Evolutionary conservation across 306 rosid species (phyloP), one percentile per base, ranked within the genome.

Genomic region (Quercus ilex): DNA sequence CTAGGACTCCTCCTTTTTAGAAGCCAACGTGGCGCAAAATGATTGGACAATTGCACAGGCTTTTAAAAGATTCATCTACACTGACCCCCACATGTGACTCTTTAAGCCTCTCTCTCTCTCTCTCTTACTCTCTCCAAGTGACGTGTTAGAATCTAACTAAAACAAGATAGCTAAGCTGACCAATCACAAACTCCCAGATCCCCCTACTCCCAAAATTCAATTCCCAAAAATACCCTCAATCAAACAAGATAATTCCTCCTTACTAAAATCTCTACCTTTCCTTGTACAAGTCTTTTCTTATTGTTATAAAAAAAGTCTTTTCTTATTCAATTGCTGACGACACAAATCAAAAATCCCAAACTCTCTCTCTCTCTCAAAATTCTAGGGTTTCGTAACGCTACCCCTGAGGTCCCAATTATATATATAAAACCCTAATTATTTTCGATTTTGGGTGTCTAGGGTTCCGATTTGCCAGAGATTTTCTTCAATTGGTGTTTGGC

Each of bases 301-400:
- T 23, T 23, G 23, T 23, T 23, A 23, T 23, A 23, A 23, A 23
- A 23, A 23, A 23, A 67, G 73, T 83, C 77, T 58, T 74, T 17
- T 76, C 12, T 38, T 38, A 5, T 75, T 74, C 75, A 30, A 74
- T 73, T 80, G 77, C 69, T 76, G 82, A 86, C 85, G 83, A 59
- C 79, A 77, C 79, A 76, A 76, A 56, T 58, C 75, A 74, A 76
- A 75, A 78, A 52, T 75, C 84, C 84, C 74, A 79, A 74, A 58
- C 28, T 69, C 74, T 78, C 57, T 12, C 65, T 49, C 77, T 64
- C 81, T 53, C 73, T 71, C 81, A 73, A 78, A 79, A 52, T 33
- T 82, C 85, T 87, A 87, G 92, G 94, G 94, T 88, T 88, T 87
- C 87, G 38, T 59, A 53, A 20, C 33, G 73, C 68, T 10, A 73